Percentiles rank a stretch among this genome's conserved stretches.
Conservation (phyloP, 139 green algal species). For the Chlorella sp. region DNA sequence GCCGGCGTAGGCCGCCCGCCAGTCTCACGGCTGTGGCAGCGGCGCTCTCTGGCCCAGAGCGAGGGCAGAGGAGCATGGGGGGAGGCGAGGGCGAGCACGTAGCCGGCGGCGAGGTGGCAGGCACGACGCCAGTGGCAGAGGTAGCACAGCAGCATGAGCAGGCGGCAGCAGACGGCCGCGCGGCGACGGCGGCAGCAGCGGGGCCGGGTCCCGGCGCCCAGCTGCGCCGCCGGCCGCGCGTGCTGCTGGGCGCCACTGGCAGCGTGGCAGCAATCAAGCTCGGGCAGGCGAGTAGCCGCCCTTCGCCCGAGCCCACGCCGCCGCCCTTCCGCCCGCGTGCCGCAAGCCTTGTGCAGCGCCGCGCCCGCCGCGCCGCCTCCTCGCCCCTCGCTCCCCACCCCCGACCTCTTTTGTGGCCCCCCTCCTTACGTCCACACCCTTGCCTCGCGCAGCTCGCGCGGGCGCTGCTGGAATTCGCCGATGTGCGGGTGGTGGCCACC, state of each 20-base stretch:
- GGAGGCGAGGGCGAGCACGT: constrained; percentile 19
- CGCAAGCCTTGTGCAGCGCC: background rate
- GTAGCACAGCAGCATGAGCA: constrained; percentile 26
- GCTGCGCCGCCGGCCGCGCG: constrained; percentile 21
- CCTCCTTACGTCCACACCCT: background rate
- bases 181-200: background rate
- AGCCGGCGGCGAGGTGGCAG: constrained; percentile 24
- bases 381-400: background rate
- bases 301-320: background rate
- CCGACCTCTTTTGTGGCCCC: background rate
- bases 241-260: constrained; percentile 69
- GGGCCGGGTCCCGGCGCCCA: background rate
- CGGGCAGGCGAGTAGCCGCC: background rate
- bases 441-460: constrained; percentile 37
- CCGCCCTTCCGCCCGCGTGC: background rate
- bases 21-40: background rate
- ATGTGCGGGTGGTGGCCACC: constrained; percentile 66
- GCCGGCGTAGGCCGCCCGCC: background rate
- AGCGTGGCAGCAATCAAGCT: constrained; percentile 82
- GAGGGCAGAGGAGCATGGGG: background rate
- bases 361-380: background rate
- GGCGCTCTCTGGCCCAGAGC: background rate
- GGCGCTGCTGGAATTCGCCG: constrained; percentile 42
- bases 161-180: constrained; percentile 10
- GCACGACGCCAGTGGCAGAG: constrained; percentile 5